These are phyloP conservation scores for Amphichorda felina DNA, from an alignment of 2,329 filamentous ascomycete species.

Conservation along the genomic window DNA sequence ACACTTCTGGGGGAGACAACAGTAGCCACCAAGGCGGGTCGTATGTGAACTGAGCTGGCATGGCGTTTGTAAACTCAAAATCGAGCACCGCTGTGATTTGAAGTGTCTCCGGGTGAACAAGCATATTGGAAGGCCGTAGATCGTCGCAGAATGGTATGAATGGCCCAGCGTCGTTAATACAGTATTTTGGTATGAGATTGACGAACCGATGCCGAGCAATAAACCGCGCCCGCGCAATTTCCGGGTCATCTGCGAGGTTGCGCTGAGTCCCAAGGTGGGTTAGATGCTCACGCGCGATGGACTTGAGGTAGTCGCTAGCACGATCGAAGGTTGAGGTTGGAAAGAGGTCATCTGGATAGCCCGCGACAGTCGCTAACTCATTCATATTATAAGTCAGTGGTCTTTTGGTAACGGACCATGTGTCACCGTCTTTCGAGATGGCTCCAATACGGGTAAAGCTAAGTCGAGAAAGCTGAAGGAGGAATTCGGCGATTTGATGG, in stretches of 20 bases:
- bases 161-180: slow-evolving; percentile 16
- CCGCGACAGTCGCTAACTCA: background rate
- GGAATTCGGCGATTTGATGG: background rate
- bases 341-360: slow-evolving; percentile 1
- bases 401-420: slow-evolving; percentile 17
- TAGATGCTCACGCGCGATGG: slow-evolving; percentile 12
- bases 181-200: slow-evolving; percentile 17
- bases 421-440: slow-evolving; percentile 14
- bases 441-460: slow-evolving; percentile 18
- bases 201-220: slow-evolving; percentile 19
- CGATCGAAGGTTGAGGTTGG: slow-evolving; percentile 1
- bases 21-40: slow-evolving; percentile 28
- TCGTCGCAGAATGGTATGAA: slow-evolving; percentile 27
- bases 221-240: slow-evolving; percentile 15
- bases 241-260: slow-evolving; percentile 15
- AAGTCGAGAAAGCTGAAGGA: slow-evolving; percentile 16
- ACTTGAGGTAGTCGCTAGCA: slow-evolving; percentile 4
- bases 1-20: slow-evolving; percentile 9
- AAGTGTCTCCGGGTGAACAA: slow-evolving; percentile 20
- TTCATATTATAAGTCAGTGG: slow-evolving; percentile 26
- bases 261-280: slow-evolving; percentile 15
- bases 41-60: slow-evolving; percentile 24
- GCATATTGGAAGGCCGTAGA: slow-evolving; percentile 23
- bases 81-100: slow-evolving; percentile 24
- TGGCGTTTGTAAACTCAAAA: slow-evolving; percentile 26